Conservation (phyloP, 106 monocot species). For the Gastrodia elata region DNA sequence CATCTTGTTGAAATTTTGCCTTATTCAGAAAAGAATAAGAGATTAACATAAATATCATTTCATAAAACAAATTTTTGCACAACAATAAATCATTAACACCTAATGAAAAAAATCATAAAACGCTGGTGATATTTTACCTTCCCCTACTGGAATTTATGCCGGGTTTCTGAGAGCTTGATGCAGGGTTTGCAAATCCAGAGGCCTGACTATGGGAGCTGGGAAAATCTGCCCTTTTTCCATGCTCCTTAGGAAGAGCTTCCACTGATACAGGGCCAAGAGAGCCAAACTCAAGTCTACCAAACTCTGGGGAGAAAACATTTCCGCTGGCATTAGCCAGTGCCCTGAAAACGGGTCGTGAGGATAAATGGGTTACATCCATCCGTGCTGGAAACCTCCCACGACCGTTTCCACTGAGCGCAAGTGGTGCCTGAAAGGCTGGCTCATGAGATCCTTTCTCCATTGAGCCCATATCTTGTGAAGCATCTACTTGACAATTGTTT, state of each 20-base stretch:
- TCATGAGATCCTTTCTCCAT: constrained; percentile 16
- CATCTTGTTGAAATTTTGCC: background rate
- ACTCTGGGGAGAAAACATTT: background rate
- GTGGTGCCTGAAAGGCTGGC: constrained; percentile 2
- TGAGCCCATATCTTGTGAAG: constrained; percentile 10
- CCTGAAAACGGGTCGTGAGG: constrained; percentile 11
- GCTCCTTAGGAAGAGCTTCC: constrained; percentile 7
- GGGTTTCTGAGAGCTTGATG: constrained; percentile 14
- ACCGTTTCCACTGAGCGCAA: constrained; percentile 16
- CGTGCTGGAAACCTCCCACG: constrained; percentile 14
- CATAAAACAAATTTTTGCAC: background rate
- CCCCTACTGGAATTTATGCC: constrained; percentile 4
- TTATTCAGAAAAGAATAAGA: background rate
- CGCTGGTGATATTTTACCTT: constrained; percentile 17
- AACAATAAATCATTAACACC: background rate
- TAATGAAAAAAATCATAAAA: background rate
- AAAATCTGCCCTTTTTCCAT: background rate
- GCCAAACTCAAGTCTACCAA: constrained; percentile 40
- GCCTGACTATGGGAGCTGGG: constrained; percentile 10
- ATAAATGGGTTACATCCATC: constrained; percentile 7
- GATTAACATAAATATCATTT: background rate
- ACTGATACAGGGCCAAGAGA: constrained; percentile 28
- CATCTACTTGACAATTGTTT: constrained; percentile 13
- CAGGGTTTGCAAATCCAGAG: constrained; percentile 4
- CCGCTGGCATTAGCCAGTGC: constrained; percentile 23